phyloP scores from a whole-genome alignment of 225 moss, liverwort and hornwort species.

The Pseudisothecium myosuroides region DNA sequence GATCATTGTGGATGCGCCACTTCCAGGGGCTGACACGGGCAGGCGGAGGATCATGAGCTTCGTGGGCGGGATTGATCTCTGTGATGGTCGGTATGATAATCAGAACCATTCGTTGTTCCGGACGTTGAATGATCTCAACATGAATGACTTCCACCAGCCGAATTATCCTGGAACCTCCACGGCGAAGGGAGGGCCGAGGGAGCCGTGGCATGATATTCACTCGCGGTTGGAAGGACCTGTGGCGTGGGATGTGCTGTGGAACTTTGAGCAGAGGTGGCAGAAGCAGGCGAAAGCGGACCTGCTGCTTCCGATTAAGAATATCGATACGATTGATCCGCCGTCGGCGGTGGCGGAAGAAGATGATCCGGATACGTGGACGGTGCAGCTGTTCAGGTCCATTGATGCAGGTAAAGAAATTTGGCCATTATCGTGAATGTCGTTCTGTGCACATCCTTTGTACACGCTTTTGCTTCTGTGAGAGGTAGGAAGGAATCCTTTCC shows the following conservation, averaged over 20 bases:
- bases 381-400: slow-evolving; percentile 83
- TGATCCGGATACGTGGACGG: slow-evolving; percentile 69
- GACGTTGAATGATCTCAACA: slow-evolving; percentile 31
- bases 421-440: background rate
- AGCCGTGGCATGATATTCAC: slow-evolving; percentile 95
- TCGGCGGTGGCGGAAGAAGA: slow-evolving; percentile 36
- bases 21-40: slow-evolving; percentile 18
- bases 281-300: slow-evolving; percentile 18
- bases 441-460: background rate
- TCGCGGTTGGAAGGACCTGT: slow-evolving; percentile 45
- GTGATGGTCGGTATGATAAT: slow-evolving; percentile 77
- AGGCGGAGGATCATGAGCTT: slow-evolving; percentile 58
- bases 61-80: slow-evolving; percentile 74
- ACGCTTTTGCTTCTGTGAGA: no score
- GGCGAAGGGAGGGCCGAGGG: slow-evolving; percentile 59
- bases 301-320: slow-evolving; percentile 21
- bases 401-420: slow-evolving; percentile 38
- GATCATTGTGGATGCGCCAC: slow-evolving; percentile 63
- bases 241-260: slow-evolving; percentile 83
- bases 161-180: slow-evolving; percentile 24
- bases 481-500: background rate
- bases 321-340: slow-evolving; percentile 36
- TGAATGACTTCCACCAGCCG: slow-evolving; percentile 70
- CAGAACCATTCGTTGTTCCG: slow-evolving; percentile 61
- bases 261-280: slow-evolving; percentile 81